Percentiles rank a stretch among this genome's conserved stretches.
These are phyloP conservation scores for Suhomyces pyralidae DNA, from an alignment of 805 yeast species.

Conservation along the genomic window DNA sequence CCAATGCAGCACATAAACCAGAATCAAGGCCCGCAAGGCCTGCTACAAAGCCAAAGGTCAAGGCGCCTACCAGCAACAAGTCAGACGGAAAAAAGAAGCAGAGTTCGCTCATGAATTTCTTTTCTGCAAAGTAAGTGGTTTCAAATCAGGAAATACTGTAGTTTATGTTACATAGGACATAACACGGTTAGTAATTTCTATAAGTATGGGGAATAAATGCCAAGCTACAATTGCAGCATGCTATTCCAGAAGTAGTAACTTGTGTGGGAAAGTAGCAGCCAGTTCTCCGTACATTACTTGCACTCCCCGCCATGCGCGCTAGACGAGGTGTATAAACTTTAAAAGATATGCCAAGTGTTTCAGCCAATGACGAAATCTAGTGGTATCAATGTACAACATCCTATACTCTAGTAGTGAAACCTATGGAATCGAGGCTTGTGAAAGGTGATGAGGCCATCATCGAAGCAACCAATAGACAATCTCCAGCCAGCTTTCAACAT, in stretches of 20 bases:
- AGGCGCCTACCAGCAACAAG: constrained; percentile 6
- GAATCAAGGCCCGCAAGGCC: constrained; percentile 11
- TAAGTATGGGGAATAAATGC: neutral
- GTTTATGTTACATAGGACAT: neutral
- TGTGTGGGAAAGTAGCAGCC: neutral
- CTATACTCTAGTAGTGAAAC: neutral
- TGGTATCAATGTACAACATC: neutral
- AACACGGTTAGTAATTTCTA: neutral
- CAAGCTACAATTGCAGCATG: neutral
- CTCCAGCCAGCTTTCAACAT: neutral
- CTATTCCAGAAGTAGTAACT: neutral
- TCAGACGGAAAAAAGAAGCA: constrained; percentile 32
- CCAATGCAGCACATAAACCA: constrained; percentile 11
- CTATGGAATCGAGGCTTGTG: neutral
- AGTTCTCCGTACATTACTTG: neutral
- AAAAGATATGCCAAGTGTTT: no score
- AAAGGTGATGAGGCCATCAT: neutral
- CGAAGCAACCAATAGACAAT: neutral
- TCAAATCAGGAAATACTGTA: neutral
- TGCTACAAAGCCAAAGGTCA: constrained; percentile 9
- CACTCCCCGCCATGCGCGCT: neutral
- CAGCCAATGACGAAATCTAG: neutral
- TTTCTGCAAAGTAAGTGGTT: constrained; percentile 31
- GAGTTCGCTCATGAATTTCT: constrained; percentile 47
- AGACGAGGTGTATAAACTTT: neutral